phyloP scores from a whole-genome alignment of 2,329 filamentous ascomycete genomes.

The Fusarium secorum region DNA sequence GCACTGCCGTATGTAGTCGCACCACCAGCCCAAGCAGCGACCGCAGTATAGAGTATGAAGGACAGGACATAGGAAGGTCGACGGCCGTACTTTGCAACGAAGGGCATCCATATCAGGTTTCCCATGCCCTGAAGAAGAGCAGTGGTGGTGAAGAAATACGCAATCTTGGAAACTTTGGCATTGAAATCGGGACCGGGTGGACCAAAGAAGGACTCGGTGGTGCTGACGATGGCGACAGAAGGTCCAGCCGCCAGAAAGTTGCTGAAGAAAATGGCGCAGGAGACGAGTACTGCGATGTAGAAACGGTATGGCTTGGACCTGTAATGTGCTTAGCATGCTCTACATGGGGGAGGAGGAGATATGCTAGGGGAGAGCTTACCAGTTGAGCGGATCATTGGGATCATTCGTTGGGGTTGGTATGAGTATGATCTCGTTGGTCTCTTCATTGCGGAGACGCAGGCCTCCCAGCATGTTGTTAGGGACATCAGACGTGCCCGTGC shows the following conservation, averaged over 20 bases:
- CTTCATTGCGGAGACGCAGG: background rate
- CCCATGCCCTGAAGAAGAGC: slow-evolving; percentile 50
- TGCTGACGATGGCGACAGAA: slow-evolving; percentile 58
- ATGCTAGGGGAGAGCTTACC: accelerated
- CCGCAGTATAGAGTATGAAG: slow-evolving; percentile 53
- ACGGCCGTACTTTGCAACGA: slow-evolving; percentile 56
- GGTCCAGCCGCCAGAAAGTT: slow-evolving; percentile 66
- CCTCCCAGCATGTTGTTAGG: background rate
- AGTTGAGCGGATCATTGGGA: slow-evolving; percentile 40
- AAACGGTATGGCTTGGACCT: slow-evolving; percentile 57
- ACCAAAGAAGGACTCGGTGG: slow-evolving; percentile 57
- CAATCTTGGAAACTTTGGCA: slow-evolving; percentile 51
- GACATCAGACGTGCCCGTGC: background rate
- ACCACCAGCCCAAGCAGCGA: slow-evolving; percentile 52
- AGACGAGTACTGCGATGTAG: slow-evolving; percentile 59
- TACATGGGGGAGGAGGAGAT: accelerated
- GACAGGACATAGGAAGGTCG: slow-evolving; percentile 54
- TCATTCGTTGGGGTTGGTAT: slow-evolving; percentile 32
- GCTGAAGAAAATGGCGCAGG: slow-evolving; percentile 62
- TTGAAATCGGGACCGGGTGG: slow-evolving; percentile 39
- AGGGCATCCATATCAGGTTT: slow-evolving; percentile 57
- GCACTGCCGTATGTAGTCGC: slow-evolving; percentile 54
- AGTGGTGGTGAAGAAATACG: slow-evolving; percentile 63
- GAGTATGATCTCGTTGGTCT: slow-evolving; percentile 15
- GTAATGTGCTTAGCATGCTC: accelerated